Conservation (phyloP, 805 yeast species). For the Metschnikowia noctiluminum region DNA sequence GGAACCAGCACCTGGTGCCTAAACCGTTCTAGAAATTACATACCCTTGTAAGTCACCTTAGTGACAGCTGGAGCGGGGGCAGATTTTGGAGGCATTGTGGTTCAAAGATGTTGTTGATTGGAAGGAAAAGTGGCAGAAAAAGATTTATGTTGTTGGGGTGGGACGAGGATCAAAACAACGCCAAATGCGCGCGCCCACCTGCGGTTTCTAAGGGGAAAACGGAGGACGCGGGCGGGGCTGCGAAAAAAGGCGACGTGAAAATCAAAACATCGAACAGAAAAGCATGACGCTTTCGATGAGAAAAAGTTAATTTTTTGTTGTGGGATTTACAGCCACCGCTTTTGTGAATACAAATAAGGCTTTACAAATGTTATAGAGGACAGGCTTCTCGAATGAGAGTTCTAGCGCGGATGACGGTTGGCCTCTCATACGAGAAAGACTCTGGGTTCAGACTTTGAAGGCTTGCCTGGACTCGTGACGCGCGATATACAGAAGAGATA, state of each 20-base stretch:
- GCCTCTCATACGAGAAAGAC: no score
- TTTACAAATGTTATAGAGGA: not conserved
- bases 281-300: not conserved
- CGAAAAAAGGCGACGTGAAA: not conserved
- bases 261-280: not conserved
- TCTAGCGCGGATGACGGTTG: no score
- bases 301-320: no score
- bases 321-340: not conserved
- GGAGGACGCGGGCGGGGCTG: not conserved
- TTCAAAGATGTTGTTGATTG: not conserved
- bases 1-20: not conserved
- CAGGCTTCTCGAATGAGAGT: no score
- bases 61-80: constrained; percentile 12
- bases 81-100: constrained; percentile 17
- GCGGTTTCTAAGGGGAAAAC: not conserved
- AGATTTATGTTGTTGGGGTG: constrained; percentile 1
- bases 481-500: no score
- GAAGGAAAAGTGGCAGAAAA: constrained; percentile 8
- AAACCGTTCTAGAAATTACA: not conserved
- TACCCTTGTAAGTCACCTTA: constrained; percentile 17
- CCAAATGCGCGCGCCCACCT: constrained; percentile 9
- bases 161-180: constrained; percentile 11
- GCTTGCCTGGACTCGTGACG: no score
- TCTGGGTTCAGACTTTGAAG: no score
- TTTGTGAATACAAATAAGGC: not conserved